phyloP scores from a whole-genome alignment of 148 eudicot species.

The Rhododendron molle region DNA sequence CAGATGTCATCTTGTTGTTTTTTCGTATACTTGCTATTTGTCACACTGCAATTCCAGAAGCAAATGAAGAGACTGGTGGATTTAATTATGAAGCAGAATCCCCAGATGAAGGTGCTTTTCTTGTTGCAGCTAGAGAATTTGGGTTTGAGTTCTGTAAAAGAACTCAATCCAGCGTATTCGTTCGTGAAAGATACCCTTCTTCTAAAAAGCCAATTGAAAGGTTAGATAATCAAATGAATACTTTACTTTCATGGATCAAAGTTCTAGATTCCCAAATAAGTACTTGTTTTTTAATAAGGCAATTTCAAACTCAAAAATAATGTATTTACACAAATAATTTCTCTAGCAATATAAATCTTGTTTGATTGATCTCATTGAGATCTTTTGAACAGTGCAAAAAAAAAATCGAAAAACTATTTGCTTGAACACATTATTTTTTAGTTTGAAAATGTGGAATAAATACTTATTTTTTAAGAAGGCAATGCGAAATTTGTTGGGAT shows the following conservation, averaged over 20 bases:
- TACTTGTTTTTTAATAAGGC: too few relatives aligned
- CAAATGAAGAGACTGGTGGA: slow-evolving; percentile 64
- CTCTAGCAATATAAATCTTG: too few relatives aligned
- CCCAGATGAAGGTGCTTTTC: slow-evolving; percentile 94
- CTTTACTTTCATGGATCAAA: neutral
- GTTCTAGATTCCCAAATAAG: too few relatives aligned
- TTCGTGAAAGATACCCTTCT: slow-evolving; percentile 67
- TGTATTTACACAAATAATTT: too few relatives aligned
- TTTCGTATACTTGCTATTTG: slow-evolving; percentile 82
- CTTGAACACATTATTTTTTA: too few relatives aligned
- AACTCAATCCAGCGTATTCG: slow-evolving; percentile 73
- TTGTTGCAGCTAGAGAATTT: slow-evolving; percentile 94
- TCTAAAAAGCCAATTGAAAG: slow-evolving; percentile 58
- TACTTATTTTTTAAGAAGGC: too few relatives aligned
- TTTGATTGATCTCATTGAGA: too few relatives aligned
- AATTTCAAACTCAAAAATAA: too few relatives aligned
- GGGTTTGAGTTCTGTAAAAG: slow-evolving; percentile 84
- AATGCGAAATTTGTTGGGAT: too few relatives aligned
- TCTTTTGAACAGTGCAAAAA: too few relatives aligned
- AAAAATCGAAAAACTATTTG: too few relatives aligned
- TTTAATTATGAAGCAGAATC: slow-evolving; percentile 89
- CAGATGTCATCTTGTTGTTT: slow-evolving; percentile 52
- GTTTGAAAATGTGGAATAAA: too few relatives aligned
- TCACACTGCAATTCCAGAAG: slow-evolving; percentile 92
- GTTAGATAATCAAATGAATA: slow-evolving; percentile 27